Percentiles rank a stretch among this genome's conserved stretches.
Evolutionary conservation across 2,329 filamentous ascomycete species (phyloP).

Genomic region (Westerdykella aurantiaca): DNA sequence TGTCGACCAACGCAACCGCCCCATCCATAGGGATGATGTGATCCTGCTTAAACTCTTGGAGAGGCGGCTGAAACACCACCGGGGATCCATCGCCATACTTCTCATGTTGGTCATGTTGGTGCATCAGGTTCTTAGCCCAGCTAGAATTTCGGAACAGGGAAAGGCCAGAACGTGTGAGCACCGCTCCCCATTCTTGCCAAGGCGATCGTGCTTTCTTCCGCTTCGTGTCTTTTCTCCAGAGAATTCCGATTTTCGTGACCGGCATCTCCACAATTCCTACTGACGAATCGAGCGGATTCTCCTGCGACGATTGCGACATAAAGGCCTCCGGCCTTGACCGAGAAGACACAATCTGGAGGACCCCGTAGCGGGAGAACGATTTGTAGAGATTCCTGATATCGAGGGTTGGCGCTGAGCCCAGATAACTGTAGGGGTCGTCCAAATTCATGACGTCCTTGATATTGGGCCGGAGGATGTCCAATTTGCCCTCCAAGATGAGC

Average conservation of each 20-base stretch:
- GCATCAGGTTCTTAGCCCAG: conserved; percentile 87
- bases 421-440: conserved; percentile 86
- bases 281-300: conserved; percentile 72
- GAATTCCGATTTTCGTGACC: conserved; percentile 86
- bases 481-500: conserved; percentile 81
- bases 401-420: conserved; percentile 67
- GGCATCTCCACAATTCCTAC: conserved; percentile 96
- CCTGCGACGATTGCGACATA: conserved; percentile 78
- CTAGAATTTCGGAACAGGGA: conserved; percentile 92
- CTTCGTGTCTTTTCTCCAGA: conserved; percentile 92
- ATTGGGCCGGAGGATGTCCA: conserved; percentile 76
- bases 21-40: conserved; percentile 89
- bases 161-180: conserved; percentile 91
- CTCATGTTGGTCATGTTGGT: conserved; percentile 77
- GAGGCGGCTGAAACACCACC: conserved; percentile 81
- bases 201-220: conserved; percentile 91
- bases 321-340: conserved; percentile 92
- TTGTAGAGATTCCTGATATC: conserved; percentile 78
- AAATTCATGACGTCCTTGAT: conserved; percentile 88
- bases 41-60: conserved; percentile 91
- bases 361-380: conserved; percentile 84
- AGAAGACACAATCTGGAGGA: conserved; percentile 91
- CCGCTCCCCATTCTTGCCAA: conserved; percentile 98
- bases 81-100: conserved; percentile 72
- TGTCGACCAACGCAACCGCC: conserved; percentile 80